Conservation (phyloP, 768 basidiomycete species). For the Mycena belliarum region DNA sequence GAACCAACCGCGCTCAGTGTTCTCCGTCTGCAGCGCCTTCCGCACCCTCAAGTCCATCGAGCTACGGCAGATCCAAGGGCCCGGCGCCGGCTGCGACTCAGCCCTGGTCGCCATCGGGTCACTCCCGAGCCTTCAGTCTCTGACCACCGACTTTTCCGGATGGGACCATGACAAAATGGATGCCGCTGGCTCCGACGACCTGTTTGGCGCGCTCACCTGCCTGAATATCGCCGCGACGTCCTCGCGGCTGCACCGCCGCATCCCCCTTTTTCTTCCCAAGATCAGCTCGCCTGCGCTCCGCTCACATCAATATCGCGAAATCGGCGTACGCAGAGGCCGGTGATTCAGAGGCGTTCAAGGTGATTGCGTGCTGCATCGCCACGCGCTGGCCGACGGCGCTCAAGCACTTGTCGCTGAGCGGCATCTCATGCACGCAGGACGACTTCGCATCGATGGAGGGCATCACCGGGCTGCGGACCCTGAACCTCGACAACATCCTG, state of each 20-base stretch:
- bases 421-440: background rate
- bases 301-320: background rate
- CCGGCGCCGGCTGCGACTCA: too few species aligned
- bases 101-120: background rate
- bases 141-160: background rate
- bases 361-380: background rate
- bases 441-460: background rate
- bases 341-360: background rate
- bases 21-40: background rate
- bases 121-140: background rate
- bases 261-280: background rate
- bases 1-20: background rate
- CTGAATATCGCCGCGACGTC: background rate
- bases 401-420: background rate
- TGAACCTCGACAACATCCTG: background rate
- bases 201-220: background rate
- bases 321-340: background rate
- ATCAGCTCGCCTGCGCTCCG: background rate
- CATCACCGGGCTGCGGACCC: background rate
- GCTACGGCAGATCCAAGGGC: background rate
- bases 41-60: background rate
- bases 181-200: background rate
- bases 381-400: background rate
- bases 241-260: background rate
- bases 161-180: background rate